phyloP scores from a whole-genome alignment of 1,284 basidiomycete species.

The Agaricales sp. region DNA sequence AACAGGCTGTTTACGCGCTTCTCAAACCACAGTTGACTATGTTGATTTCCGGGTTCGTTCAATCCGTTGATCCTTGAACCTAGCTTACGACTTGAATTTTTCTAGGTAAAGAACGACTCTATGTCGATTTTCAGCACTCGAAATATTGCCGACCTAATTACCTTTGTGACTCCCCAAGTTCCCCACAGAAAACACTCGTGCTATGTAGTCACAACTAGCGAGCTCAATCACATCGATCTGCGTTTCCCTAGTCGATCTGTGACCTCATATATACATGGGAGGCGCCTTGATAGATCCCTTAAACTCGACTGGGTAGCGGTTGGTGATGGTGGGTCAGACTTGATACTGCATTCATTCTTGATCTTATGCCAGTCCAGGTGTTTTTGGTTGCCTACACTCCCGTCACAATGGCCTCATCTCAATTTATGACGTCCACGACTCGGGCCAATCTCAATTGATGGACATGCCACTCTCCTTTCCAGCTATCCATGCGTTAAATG shows the following conservation, averaged over 20 bases:
- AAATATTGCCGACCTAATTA: neutral
- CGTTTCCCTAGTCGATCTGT: slow-evolving; percentile 45
- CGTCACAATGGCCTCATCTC: slow-evolving; percentile 45
- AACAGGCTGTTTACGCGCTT: slow-evolving; percentile 20
- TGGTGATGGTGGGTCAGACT: slow-evolving; percentile 23
- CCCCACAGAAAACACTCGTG: slow-evolving; percentile 30
- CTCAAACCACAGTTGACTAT: slow-evolving; percentile 20
- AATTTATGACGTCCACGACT: slow-evolving; percentile 45
- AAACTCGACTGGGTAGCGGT: slow-evolving; percentile 27
- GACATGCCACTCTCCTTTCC: slow-evolving; percentile 36
- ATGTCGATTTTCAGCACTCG: neutral
- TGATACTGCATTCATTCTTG: neutral
- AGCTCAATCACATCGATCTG: slow-evolving; percentile 59
- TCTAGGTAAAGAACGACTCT: neutral
- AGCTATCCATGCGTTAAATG: slow-evolving; percentile 18
- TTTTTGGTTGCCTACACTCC: slow-evolving; percentile 46
- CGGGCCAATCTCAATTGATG: slow-evolving; percentile 30
- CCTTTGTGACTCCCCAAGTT: slow-evolving; percentile 43
- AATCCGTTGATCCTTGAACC: neutral
- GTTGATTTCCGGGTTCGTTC: slow-evolving; percentile 39
- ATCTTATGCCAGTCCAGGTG: slow-evolving; percentile 17
- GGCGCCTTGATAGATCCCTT: slow-evolving; percentile 51
- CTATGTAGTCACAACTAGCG: slow-evolving; percentile 44
- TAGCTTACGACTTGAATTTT: neutral
- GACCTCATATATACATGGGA: slow-evolving; percentile 47